phyloP scores from a whole-genome alignment of 352 stramenopile genomes.

The Thalassiosira delicatula region DNA sequence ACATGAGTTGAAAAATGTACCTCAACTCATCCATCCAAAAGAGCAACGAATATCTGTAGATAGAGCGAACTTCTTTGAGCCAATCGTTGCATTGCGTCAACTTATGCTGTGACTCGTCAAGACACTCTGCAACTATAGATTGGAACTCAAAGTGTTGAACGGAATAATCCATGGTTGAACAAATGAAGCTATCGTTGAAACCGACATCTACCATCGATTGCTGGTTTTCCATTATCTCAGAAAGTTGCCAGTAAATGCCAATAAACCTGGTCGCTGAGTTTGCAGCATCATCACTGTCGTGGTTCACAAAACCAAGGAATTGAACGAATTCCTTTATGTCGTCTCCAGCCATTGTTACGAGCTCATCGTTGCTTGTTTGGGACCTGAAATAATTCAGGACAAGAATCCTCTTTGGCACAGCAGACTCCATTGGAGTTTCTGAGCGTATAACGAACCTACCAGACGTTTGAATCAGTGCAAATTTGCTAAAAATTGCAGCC shows the following conservation, averaged over 20 bases:
- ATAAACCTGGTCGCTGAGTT: constrained; percentile 38
- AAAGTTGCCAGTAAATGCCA: constrained; percentile 21
- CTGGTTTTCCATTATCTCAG: constrained; percentile 23
- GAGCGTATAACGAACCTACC: constrained; percentile 26
- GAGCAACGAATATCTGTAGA: constrained; percentile 45
- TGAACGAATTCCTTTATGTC: constrained; percentile 63
- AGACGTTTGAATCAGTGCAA: constrained; percentile 36
- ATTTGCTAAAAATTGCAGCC: constrained; percentile 40
- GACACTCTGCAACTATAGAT: constrained; percentile 20
- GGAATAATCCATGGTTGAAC: constrained; percentile 14
- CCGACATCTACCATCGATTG: constrained; percentile 57
- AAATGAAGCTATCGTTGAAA: constrained; percentile 10
- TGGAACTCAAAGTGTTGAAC: constrained; percentile 6
- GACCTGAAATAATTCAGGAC: constrained; percentile 35
- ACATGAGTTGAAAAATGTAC: constrained; percentile 40
- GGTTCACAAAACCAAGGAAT: constrained; percentile 64
- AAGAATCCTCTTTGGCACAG: constrained; percentile 13
- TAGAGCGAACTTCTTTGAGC: constrained; percentile 36
- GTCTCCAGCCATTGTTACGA: constrained; percentile 35
- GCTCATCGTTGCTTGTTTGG: constrained; percentile 6
- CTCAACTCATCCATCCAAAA: constrained; percentile 54
- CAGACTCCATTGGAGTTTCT: background rate
- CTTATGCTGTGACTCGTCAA: constrained; percentile 24
- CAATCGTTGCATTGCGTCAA: constrained; percentile 37
- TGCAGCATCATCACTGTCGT: constrained; percentile 42